A percentile compares a stretch with the other conserved stretches of the same genome.
Evolutionary conservation across 2,329 filamentous ascomycete species (phyloP).

Genomic region (Trematosphaeria pertusa): DNA sequence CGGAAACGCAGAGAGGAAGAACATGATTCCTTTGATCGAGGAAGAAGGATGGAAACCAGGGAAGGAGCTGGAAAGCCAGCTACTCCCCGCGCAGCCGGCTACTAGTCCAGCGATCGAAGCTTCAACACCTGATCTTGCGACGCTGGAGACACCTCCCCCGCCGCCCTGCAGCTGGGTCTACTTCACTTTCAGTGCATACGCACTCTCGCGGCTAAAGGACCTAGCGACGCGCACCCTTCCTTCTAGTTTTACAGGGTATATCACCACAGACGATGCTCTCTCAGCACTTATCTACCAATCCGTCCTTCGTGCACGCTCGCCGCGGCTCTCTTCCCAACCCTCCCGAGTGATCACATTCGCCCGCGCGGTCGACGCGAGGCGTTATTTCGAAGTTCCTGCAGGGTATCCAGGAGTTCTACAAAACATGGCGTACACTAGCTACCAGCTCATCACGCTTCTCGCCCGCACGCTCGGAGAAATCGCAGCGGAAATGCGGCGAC

Average conservation of each 20-base stretch:
- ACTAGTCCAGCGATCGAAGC: too few relatives aligned
- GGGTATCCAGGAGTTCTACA: conserved; percentile 59
- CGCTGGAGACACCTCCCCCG: conserved; percentile 18
- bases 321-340: conserved; percentile 33
- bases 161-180: conserved; percentile 50
- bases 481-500: conserved; percentile 49
- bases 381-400: conserved; percentile 49
- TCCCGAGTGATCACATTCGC: conserved; percentile 43
- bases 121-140: too few relatives aligned
- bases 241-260: conserved; percentile 32
- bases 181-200: conserved; percentile 51
- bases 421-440: conserved; percentile 54
- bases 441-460: conserved; percentile 34
- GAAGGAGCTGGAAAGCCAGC: conserved; percentile 45
- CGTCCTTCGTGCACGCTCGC: conserved; percentile 50
- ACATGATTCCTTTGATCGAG: conserved; percentile 49
- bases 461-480: conserved; percentile 42
- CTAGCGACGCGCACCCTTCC: conserved; percentile 36
- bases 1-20: conserved; percentile 52
- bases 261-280: conserved; percentile 63
- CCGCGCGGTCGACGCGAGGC: conserved; percentile 60
- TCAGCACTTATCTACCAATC: conserved; percentile 60
- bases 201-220: conserved; percentile 52
- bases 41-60: conserved; percentile 46
- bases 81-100: conserved; percentile 24